Conservation (phyloP, 768 basidiomycete genomes). For the Termitomyces sp. region DNA sequence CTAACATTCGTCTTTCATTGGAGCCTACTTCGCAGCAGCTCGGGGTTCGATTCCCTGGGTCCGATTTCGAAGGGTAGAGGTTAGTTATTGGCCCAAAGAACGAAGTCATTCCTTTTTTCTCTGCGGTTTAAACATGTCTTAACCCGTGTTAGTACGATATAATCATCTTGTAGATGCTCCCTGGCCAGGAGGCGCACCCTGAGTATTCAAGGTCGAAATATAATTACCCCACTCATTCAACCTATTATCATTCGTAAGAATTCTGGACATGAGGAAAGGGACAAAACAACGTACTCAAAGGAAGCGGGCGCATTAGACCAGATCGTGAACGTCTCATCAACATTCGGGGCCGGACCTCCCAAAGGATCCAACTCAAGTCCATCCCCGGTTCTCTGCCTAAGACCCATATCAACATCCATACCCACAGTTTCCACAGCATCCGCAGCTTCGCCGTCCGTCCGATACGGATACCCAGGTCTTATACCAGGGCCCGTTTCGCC, state of each 20-base stretch:
- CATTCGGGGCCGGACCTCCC: not conserved
- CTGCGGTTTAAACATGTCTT: not conserved
- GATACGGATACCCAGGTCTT: not conserved
- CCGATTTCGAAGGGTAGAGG: too few relatives aligned
- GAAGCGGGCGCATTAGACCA: constrained; percentile 63
- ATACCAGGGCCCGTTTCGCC: not conserved
- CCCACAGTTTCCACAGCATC: not conserved
- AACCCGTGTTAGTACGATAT: not conserved
- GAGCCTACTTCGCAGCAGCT: too few relatives aligned
- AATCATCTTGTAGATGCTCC: constrained; percentile 7
- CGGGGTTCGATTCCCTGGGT: too few relatives aligned
- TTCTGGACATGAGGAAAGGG: not conserved
- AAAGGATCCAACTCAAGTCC: constrained; percentile 1
- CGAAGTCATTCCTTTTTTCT: too few relatives aligned
- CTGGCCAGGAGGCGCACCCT: not conserved
- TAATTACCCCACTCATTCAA: constrained; percentile 44
- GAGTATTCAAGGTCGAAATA: constrained; percentile 33
- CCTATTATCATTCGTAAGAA: constrained; percentile 23
- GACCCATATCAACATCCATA: not conserved
- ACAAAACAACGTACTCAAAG: constrained; percentile 51
- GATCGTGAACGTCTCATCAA: constrained; percentile 46
- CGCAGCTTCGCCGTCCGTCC: not conserved
- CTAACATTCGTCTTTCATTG: too few relatives aligned
- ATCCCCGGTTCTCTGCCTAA: constrained; percentile 2
- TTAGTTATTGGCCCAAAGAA: too few relatives aligned